Evolutionary conservation across 1,139 yeast genomes (phyloP), one percentile per base, ranked within the genome.

Genomic region (Taiozyma onychis): DNA sequence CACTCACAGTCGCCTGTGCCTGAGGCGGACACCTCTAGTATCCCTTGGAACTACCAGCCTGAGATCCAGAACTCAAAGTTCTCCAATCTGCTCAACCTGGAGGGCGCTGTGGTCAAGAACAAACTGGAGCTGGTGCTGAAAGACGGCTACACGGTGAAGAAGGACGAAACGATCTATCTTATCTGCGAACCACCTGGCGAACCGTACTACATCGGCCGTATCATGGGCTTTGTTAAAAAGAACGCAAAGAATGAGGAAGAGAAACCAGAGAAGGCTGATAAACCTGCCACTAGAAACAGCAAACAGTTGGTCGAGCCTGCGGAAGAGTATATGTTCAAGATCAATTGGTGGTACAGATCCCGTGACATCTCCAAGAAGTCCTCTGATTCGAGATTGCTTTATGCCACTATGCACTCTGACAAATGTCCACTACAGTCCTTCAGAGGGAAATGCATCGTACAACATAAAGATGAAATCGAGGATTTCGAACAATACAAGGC

Each of bases 121-220:
- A 64, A 52, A 27, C 47, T 47, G 10, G 67, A 44, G 47, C 54
- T 54, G 48, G 59, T 49, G 10, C 52, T 61, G 16, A 55, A 57
- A 3, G 70, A 70, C 41, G 72, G 74, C 2, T 57, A 57, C 7
- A 56, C 69, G 4, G 51, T 69, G 16, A 61, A 68, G 32, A 62
- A 62, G 35, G 72, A 75, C 52, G 96, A 91, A 51, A 84, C 77
- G 56, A 85, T 91, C 6, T 91, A 88, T 65, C 83, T 93, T 81
- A 76, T 90, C 27, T 83, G 95, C 56, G 97, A 89, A 65, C 97
- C 97, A 0, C 93, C 97, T 0, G 95, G 96, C 1, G 98, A 91
- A 60, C 97, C 98, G 0, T 91, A 88, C 69, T 90, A 88, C 62
- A 80, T 93, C 45, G 98, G 96, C 0, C 74, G 95, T 48, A 77